Base-by-base conservation (phyloP, 2,329 filamentous ascomycete genomes). In the Venturia aucupariae region DNA sequence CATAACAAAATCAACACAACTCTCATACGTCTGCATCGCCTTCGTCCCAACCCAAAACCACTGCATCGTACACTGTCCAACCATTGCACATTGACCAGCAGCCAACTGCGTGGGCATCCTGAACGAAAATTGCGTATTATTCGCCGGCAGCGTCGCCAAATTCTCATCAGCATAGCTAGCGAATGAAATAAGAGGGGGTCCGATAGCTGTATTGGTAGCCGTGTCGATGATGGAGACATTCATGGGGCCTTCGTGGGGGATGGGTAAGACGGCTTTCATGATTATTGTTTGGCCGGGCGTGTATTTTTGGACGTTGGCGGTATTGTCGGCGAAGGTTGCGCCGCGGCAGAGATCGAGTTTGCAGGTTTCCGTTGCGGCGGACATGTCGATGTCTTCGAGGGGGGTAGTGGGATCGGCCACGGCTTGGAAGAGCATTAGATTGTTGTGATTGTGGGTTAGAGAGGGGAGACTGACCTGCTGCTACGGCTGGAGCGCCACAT, bases 21-120 rank as follows among this genome's bases (percentile, higher is more conserved):
- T 80, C 76, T 85, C 82, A 71, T 87, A 87, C 17, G 84, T 86
- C 78, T 87, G 85, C 66, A 81, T 69, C 66, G 83, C 80, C 63
- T 75, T 76, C 22, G 74, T 69, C 19, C 83, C 83, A 65, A 84
- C 78, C 84, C 84, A 87, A 73, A 78, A 86, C 83, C 84, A 86
- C 73, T 87, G 84, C 59, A 87, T 77, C 3, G 82, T 81, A 69
- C 82, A 82, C 65, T 75, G n/a, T 27, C 65, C 60, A 17, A 35
- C n/a, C 61, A 22, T 8, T n/a, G 15, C 35, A 69, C 81, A 83
- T 67, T 79, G 70, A 64, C 70, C 71, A 64, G 75, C 76, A 35
- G 17, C 41, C 60, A 84, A 72, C 68, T 80, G 75, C 42, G 70
- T 69, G 4, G 83, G 83, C 69, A 86, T 82, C 64, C 78, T 84